These are phyloP conservation scores for Avena insularis DNA, from an alignment of 176 grass and related monocot genomes.

Conservation along the genomic window DNA sequence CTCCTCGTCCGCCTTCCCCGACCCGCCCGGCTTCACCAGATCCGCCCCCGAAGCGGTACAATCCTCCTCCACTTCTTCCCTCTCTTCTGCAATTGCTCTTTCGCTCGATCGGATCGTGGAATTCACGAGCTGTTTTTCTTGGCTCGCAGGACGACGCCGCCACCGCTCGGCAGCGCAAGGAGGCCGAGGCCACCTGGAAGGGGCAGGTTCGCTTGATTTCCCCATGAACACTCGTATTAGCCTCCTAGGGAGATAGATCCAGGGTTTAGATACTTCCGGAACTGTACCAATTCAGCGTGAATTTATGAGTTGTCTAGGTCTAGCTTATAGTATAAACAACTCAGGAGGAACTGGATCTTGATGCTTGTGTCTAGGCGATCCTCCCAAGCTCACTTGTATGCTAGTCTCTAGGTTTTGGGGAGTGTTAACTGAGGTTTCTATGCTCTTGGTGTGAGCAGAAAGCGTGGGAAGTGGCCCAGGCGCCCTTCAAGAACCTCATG, in stretches of 20 bases:
- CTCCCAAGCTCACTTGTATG: constrained; percentile 5
- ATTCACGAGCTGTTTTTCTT: constrained; percentile 12
- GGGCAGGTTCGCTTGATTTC: constrained; percentile 56
- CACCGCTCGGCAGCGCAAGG: constrained; percentile 86
- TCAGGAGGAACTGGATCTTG: constrained; percentile 9
- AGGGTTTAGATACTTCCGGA: background rate
- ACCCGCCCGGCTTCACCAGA: constrained; percentile 82
- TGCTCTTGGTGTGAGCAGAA: constrained; percentile 59
- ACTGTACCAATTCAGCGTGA: background rate
- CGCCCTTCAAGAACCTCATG: constrained; percentile 94
- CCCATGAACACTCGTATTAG: background rate
- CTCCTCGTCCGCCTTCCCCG: constrained; percentile 52
- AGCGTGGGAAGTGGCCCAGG: constrained; percentile 97
- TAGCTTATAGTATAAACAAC: background rate
- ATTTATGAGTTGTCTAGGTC: background rate
- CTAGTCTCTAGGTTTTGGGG: constrained; percentile 5
- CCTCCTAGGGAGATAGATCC: constrained; percentile 22
- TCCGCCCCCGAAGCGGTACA: constrained; percentile 69
- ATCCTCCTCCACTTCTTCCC: background rate
- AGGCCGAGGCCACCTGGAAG: constrained; percentile 87
- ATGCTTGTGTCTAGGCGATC: background rate
- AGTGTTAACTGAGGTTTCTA: constrained; percentile 24
- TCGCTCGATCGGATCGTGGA: background rate
- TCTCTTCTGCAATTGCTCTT: background rate
- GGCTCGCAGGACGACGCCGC: constrained; percentile 70